Evolutionary conservation across 768 basidiomycete genomes (phyloP), one percentile per base, ranked within the genome.

Genomic region (Peribolospora baueri): DNA sequence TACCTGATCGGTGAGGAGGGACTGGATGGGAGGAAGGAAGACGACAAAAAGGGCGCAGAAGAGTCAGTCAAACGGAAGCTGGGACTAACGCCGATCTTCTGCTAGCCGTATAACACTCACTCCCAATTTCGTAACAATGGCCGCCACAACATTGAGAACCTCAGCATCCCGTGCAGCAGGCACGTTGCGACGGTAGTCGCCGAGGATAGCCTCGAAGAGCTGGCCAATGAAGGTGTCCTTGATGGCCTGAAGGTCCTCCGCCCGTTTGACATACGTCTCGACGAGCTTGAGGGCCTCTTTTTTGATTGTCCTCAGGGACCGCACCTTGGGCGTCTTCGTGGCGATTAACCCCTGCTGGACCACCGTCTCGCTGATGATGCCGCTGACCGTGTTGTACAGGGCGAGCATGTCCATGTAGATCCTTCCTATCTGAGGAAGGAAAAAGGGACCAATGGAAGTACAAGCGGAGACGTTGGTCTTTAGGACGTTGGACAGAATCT

Each of bases 381-480:
- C 81, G 61, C 86, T 90, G 59, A 93, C 91, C 7, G 91, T 91
- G 65, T 88, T 87, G 72, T 98, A 98, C 54, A 98, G 71, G 11
- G 90, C 91, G 46, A 98, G 76, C 87, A 97, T 93, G 67, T 98
- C 93, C 62, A 93, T 70, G 74, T 91, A 98, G 66, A 97, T 77
- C 43, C 88, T 79, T 2, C 85, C 86, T 46, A 97, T 78, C 65
- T 98, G 93, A n/a, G 91, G 91, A 0, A 90, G 73, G 69, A 91
- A 98, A 73, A 95, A 90, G 61, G 81, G 82, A 48, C 93, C 91
- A 59, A 97, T 93, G 36, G 88, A 93, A 2, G 83, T 84, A 68
- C 90, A 97, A 1, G 91, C 90, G 5, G 93, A 84, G 10, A 95
- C 90, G 66, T 98, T 98, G 25, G 93, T 98, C 71, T 98, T 98